A percentile compares a stretch with the other conserved stretches of the same genome.
Evolutionary conservation across 148 eudicot genomes (phyloP).

Genomic region (Amaranthus hypochondriacus): DNA sequence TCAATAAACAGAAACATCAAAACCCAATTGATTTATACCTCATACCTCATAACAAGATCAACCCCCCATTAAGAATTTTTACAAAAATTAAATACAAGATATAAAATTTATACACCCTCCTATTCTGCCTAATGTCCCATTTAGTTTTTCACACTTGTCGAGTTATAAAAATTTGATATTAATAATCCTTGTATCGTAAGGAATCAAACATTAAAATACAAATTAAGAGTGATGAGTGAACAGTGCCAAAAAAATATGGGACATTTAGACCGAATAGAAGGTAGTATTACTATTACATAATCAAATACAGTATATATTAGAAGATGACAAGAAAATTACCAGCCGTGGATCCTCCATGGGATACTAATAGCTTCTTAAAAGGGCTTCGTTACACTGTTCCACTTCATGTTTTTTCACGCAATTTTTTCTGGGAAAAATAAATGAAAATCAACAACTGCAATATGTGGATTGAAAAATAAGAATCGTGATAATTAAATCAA

Average conservation of each 20-base stretch:
- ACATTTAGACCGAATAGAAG: no score
- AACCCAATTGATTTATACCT: slow-evolving; percentile 1
- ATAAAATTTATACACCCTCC: background rate
- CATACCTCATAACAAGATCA: background rate
- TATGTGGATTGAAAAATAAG: no score
- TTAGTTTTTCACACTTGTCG: no score
- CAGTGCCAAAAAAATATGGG: no score
- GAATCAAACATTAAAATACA: no score
- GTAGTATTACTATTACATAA: no score
- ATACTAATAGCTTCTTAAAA: slow-evolving; percentile 28
- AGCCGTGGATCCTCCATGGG: slow-evolving; percentile 31
- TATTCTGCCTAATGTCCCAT: no score
- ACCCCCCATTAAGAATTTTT: background rate
- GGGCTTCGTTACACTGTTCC: slow-evolving; percentile 30
- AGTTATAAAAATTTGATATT: no score
- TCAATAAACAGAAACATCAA: background rate
- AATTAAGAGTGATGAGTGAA: no score
- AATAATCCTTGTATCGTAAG: no score
- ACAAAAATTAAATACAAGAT: background rate
- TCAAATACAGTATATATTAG: background rate
- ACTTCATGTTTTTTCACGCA: slow-evolving; percentile 19
- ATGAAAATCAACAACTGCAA: no score
- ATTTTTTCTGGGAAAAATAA: background rate
- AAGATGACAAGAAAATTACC: slow-evolving; percentile 14
- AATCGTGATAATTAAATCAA: no score